These are phyloP conservation scores for Lactifluus subvellereus DNA, from an alignment of 768 basidiomycete genomes.

Conservation along the genomic window DNA sequence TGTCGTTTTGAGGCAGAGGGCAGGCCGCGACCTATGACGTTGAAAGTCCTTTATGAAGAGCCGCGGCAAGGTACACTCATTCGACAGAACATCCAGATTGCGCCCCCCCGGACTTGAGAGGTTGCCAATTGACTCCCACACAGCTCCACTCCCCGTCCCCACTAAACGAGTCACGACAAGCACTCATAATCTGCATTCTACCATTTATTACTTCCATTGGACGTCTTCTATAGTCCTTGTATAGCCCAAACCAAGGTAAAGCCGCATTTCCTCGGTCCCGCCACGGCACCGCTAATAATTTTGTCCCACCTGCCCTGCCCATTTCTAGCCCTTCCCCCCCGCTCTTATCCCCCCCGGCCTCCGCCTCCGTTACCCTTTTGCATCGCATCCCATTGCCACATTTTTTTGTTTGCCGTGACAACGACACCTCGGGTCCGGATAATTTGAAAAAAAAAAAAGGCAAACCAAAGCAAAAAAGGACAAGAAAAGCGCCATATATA, in stretches of 20 bases:
- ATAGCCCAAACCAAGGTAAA: background rate
- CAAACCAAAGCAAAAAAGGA: background rate
- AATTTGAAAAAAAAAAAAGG: background rate
- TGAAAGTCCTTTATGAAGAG: slow-evolving; percentile 15
- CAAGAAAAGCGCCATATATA: background rate
- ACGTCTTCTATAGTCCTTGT: slow-evolving; percentile 3
- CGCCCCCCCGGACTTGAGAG: slow-evolving; percentile 3
- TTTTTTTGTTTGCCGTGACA: background rate
- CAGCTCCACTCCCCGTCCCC: background rate
- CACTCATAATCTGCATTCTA: background rate
- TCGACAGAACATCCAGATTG: slow-evolving; percentile 9
- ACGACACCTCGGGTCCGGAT: background rate
- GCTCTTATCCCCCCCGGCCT: background rate
- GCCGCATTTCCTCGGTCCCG: background rate
- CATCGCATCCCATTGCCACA: background rate
- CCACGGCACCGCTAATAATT: slow-evolving; percentile 1
- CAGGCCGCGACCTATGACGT: slow-evolving; percentile 21
- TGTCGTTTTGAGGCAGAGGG: slow-evolving; percentile 22
- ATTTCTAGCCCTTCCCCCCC: background rate
- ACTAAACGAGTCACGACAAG: background rate
- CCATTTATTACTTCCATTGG: slow-evolving; percentile 3
- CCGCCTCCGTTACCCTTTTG: no score
- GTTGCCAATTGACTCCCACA: slow-evolving; percentile 6
- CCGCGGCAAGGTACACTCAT: slow-evolving; percentile 3
- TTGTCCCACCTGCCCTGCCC: slow-evolving; percentile 3